These are phyloP conservation scores for Anethum foeniculum DNA, from an alignment of 140 eudicot species.

Conservation along the genomic window DNA sequence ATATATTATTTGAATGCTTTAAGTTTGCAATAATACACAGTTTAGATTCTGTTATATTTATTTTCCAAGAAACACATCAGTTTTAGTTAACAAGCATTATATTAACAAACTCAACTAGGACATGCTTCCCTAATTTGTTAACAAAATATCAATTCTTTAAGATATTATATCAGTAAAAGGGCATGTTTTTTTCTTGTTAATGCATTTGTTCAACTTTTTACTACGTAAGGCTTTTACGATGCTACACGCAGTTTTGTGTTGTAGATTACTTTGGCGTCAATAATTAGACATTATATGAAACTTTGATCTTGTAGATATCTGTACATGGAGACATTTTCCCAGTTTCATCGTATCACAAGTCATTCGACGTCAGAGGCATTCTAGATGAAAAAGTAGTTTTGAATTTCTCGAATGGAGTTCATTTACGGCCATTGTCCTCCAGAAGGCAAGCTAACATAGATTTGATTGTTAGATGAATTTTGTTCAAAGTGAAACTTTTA, in stretches of 20 bases:
- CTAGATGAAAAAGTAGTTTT: slow-evolving; percentile 19
- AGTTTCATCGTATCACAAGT: slow-evolving; percentile 27
- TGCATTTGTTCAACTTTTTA: neutral
- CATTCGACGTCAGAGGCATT: slow-evolving; percentile 32
- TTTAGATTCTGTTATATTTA: too few relatives aligned
- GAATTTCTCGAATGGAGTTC: slow-evolving; percentile 25
- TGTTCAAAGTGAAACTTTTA: neutral
- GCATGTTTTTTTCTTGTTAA: neutral
- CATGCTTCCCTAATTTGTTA: too few relatives aligned
- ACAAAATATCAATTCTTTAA: too few relatives aligned
- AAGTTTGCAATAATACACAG: too few relatives aligned
- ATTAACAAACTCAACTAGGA: neutral
- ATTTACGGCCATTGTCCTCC: slow-evolving; percentile 23
- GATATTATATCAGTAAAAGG: neutral
- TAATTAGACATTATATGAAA: neutral
- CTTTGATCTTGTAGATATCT: slow-evolving; percentile 38
- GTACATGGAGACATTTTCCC: slow-evolving; percentile 34
- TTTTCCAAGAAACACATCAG: neutral
- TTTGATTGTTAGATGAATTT: slow-evolving; percentile 8
- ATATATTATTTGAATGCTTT: too few relatives aligned
- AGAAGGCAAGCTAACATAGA: slow-evolving; percentile 22
- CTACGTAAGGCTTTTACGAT: neutral
- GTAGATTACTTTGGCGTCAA: too few relatives aligned
- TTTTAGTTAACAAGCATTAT: neutral
- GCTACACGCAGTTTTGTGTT: neutral